Evolutionary conservation across 2,329 filamentous ascomycete genomes (phyloP).

Genomic region (Fusarium concolor): DNA sequence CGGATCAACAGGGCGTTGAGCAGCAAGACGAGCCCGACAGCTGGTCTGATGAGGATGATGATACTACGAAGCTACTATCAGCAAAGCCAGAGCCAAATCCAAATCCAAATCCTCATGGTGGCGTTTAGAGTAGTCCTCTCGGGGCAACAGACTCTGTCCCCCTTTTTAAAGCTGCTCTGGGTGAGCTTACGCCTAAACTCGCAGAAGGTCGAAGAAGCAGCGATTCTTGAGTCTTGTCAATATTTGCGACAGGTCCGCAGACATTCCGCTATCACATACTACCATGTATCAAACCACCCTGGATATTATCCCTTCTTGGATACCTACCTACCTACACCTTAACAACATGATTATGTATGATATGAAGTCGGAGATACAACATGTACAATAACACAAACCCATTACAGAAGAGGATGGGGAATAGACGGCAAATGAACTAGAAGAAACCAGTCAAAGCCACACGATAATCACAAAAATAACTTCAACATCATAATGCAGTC

Average conservation of each 20-base stretch:
- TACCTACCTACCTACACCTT: slow-evolving; percentile 1
- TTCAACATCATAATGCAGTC: not conserved
- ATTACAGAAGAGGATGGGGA: not conserved
- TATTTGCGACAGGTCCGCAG: not conserved
- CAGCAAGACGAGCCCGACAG: slow-evolving; percentile 1
- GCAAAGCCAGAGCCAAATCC: not conserved
- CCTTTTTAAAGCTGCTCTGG: not conserved
- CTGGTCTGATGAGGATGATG: slow-evolving; percentile 15
- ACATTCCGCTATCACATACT: not conserved
- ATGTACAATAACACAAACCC: slow-evolving; percentile 33
- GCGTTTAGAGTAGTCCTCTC: not conserved
- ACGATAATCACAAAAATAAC: not conserved
- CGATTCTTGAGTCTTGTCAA: not conserved
- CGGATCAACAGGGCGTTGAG: not conserved
- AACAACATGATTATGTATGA: not conserved
- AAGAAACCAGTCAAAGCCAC: not conserved
- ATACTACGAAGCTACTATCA: not conserved
- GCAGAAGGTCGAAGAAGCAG: not conserved
- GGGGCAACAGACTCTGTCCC: not conserved
- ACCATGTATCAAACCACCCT: slow-evolving; percentile 4
- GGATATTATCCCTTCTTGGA: slow-evolving; percentile 24
- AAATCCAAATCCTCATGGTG: not conserved
- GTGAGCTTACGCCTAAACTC: not conserved
- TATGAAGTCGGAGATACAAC: not conserved
- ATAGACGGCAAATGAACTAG: not conserved